phyloP scores from a whole-genome alignment of 495 filamentous ascomycete species.

The Talaromyces stipitatus region DNA sequence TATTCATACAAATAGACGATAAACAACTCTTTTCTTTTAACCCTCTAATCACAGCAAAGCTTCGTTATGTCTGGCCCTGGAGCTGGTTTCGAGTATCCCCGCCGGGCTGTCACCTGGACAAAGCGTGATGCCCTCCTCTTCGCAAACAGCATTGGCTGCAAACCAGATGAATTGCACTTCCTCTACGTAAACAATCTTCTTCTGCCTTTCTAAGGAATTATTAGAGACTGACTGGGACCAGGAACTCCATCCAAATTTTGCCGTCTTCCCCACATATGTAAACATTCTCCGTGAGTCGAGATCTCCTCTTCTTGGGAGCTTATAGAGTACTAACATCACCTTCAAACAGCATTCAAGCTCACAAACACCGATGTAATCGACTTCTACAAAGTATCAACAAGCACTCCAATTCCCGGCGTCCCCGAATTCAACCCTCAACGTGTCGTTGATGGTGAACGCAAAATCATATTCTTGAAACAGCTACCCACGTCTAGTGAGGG shows the following conservation, averaged over 20 bases:
- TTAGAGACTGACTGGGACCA: conserved; percentile 18
- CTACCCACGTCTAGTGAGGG: conserved; percentile 68
- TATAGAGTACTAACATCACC: not conserved
- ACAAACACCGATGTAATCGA: conserved; percentile 72
- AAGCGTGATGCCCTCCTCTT: conserved; percentile 84
- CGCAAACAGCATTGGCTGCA: conserved; percentile 78
- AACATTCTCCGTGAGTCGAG: conserved; percentile 62
- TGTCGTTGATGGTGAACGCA: conserved; percentile 80
- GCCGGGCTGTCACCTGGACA: conserved; percentile 67
- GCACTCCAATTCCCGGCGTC: conserved; percentile 61
- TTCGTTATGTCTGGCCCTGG: conserved; percentile 49
- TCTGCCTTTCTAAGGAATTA: not conserved
- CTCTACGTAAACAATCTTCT: conserved; percentile 63
- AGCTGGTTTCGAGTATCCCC: conserved; percentile 70
- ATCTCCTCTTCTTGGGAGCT: not conserved
- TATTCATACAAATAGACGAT: no score
- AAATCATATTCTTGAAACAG: conserved; percentile 68
- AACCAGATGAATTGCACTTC: conserved; percentile 81
- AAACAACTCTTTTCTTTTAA: no score
- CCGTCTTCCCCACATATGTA: conserved; percentile 82
- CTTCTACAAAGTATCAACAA: conserved; percentile 63
- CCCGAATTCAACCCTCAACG: conserved; percentile 68
- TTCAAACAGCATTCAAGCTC: conserved; percentile 63
- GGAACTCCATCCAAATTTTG: conserved; percentile 77
- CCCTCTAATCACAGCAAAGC: no score